Evolutionary conservation across 176 grass and related monocot genomes (phyloP).

Genomic region (Ensete ventricosum): DNA sequence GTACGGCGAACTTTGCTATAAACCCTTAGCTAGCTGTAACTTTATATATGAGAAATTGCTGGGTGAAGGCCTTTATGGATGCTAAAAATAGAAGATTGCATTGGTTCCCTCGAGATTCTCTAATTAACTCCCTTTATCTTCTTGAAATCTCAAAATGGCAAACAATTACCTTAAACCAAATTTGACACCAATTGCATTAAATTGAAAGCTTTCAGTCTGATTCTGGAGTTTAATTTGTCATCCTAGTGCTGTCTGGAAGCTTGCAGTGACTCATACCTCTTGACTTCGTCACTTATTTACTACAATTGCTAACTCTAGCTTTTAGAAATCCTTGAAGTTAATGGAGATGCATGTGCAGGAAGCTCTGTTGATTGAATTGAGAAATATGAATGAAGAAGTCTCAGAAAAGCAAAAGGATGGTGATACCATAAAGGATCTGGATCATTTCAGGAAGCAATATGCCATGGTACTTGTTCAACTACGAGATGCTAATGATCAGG

Average conservation of each 20-base stretch:
- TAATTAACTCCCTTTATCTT: no score
- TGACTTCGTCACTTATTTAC: neutral
- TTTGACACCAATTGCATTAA: no score
- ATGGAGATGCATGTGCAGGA: slow-evolving; percentile 38
- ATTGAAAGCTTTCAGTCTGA: no score
- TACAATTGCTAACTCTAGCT: neutral
- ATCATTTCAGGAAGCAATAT: slow-evolving; percentile 89
- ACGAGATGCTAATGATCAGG: slow-evolving; percentile 93
- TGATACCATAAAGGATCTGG: slow-evolving; percentile 64
- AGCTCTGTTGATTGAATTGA: slow-evolving; percentile 80
- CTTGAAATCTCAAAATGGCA: no score
- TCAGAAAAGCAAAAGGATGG: slow-evolving; percentile 79
- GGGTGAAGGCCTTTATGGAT: no score
- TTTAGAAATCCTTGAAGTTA: neutral
- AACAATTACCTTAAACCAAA: no score
- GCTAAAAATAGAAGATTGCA: no score
- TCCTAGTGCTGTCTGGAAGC: neutral
- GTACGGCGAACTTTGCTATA: no score
- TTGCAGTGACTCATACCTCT: neutral
- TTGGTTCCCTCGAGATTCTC: no score
- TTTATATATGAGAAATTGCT: no score
- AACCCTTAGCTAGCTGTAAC: no score
- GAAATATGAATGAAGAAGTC: slow-evolving; percentile 97
- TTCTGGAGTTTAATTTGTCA: neutral
- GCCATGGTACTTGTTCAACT: slow-evolving; percentile 92